Conservation (phyloP, 768 basidiomycete species). For the Suillus cothurnatus region DNA sequence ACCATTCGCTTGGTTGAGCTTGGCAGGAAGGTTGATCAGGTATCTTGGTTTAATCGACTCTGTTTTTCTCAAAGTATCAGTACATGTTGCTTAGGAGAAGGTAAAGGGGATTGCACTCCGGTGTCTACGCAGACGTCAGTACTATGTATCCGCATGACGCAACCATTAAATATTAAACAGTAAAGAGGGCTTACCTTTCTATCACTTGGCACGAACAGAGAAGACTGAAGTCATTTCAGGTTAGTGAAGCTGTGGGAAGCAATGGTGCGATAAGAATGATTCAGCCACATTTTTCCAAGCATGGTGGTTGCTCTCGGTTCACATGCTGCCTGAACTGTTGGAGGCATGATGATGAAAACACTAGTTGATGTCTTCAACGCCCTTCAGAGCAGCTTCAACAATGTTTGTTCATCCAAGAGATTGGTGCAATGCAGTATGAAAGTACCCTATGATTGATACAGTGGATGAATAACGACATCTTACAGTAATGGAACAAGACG, state of each 20-base stretch:
- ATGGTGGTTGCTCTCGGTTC: background rate
- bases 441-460: background rate
- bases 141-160: background rate
- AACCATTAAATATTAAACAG: background rate
- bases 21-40: background rate
- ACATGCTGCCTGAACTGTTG: background rate
- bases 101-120: background rate
- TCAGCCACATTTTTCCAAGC: background rate
- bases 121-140: background rate
- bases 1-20: background rate
- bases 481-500: background rate
- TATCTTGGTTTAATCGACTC: background rate
- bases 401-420: background rate
- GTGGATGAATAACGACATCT: conserved; percentile 1
- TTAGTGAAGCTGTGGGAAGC: background rate
- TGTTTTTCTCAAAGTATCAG: background rate
- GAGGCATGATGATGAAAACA: background rate
- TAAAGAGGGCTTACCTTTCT: background rate
- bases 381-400: background rate
- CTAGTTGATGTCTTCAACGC: background rate
- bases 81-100: background rate
- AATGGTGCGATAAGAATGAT: background rate
- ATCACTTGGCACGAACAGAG: background rate
- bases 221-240: background rate
- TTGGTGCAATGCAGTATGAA: background rate